Evolutionary conservation across 495 filamentous ascomycete species (phyloP).

Genomic region (Hypoxylon perforatum): DNA sequence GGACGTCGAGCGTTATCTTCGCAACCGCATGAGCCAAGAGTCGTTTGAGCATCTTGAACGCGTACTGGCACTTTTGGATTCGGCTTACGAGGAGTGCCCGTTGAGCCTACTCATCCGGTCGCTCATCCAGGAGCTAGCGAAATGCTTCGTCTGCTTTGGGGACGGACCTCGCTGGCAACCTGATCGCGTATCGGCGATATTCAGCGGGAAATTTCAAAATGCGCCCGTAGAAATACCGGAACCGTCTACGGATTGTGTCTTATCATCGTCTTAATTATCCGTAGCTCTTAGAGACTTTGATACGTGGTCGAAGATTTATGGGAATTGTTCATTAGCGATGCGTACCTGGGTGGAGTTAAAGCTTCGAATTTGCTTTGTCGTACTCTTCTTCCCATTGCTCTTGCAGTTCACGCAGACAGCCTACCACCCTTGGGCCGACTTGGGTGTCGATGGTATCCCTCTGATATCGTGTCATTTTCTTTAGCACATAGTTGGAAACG

Average conservation of each 20-base stretch:
- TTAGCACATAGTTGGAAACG: constrained; percentile 76
- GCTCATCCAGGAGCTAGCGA: constrained; percentile 15
- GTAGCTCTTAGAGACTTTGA: too few species aligned
- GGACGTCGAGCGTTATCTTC: constrained; percentile 34
- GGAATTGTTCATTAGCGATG: too few species aligned
- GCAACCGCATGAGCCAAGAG: constrained; percentile 19
- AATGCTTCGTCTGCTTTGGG: constrained; percentile 26
- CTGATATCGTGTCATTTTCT: constrained; percentile 61
- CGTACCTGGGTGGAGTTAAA: not conserved
- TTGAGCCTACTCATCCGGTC: constrained; percentile 13
- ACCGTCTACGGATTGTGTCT: not conserved
- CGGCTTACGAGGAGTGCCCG: not conserved
- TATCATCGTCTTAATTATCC: too few species aligned
- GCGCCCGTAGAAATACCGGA: not conserved
- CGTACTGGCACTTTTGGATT: constrained; percentile 10
- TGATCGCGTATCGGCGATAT: constrained; percentile 21
- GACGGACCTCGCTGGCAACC: constrained; percentile 30
- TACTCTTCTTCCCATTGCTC: constrained; percentile 46
- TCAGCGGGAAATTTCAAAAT: not conserved
- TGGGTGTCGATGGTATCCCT: constrained; percentile 63
- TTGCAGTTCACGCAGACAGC: constrained; percentile 60
- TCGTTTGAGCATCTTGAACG: constrained; percentile 27
- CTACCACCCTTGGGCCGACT: constrained; percentile 62
- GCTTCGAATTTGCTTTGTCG: not conserved
- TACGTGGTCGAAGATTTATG: too few species aligned